Conservation (phyloP, 2,329 filamentous ascomycete species). For the Stemphylium vesicarium region DNA sequence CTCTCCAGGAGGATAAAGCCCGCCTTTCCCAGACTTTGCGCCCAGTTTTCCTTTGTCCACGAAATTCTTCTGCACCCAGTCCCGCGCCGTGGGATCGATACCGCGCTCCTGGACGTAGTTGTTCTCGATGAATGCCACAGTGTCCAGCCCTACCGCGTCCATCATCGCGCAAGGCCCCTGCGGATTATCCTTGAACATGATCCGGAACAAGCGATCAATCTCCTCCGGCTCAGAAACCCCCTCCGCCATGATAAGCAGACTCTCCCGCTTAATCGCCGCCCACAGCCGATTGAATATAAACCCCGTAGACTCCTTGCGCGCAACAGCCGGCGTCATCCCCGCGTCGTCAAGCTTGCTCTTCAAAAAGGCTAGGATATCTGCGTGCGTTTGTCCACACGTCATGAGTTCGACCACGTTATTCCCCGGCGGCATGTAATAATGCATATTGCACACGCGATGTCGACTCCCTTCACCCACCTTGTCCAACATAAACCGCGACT, state of each 20-base stretch:
- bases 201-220: conserved; percentile 57
- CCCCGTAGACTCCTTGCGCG: conserved; percentile 58
- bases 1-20: conserved; percentile 19
- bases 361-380: conserved; percentile 56
- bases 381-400: conserved; percentile 56
- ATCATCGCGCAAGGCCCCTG: conserved; percentile 52
- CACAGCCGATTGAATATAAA: conserved; percentile 64
- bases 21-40: conserved; percentile 41
- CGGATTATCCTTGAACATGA: conserved; percentile 46
- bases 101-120: conserved; percentile 60
- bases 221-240: conserved; percentile 58
- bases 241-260: conserved; percentile 57
- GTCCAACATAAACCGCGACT: conserved; percentile 57
- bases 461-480: conserved; percentile 50
- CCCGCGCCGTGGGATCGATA: conserved; percentile 50
- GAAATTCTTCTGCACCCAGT: conserved; percentile 56
- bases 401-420: conserved; percentile 61
- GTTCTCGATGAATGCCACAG: conserved; percentile 60
- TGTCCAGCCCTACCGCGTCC: conserved; percentile 61
- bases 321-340: conserved; percentile 52
- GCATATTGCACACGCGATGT: conserved; percentile 51
- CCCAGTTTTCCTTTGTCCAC: conserved; percentile 58
- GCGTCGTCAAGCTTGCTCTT: conserved; percentile 49
- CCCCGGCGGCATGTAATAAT: conserved; percentile 58
- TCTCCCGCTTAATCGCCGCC: conserved; percentile 63